These are phyloP conservation scores for Boletellus sp. DNA, from an alignment of 1,284 basidiomycete species.

Conservation along the genomic window DNA sequence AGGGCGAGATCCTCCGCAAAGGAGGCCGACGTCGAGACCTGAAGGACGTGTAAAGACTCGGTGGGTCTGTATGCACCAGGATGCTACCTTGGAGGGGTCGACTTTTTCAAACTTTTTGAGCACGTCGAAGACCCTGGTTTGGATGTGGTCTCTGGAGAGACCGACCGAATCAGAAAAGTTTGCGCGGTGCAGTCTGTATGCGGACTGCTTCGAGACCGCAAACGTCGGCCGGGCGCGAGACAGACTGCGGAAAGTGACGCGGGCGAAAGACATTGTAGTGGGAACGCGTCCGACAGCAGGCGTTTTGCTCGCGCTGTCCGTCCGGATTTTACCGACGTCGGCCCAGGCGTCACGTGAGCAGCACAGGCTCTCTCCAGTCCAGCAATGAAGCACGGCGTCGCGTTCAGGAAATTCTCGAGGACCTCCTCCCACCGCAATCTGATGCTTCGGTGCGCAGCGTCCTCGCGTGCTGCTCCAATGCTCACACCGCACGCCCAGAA, in stretches of 20 bases:
- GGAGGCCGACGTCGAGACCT: slow-evolving; percentile 75
- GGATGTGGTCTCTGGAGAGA: slow-evolving; percentile 75
- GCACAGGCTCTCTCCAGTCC: background rate
- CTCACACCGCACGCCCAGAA: slow-evolving; percentile 47
- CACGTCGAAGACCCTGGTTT: slow-evolving; percentile 82
- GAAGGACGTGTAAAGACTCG: slow-evolving; percentile 5
- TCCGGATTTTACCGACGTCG: slow-evolving; percentile 27
- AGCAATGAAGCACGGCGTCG: slow-evolving; percentile 75
- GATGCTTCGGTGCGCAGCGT: slow-evolving; percentile 70
- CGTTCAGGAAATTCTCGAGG: slow-evolving; percentile 84
- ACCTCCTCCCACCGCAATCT: slow-evolving; percentile 84
- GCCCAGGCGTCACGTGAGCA: background rate
- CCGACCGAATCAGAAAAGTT: slow-evolving; percentile 77
- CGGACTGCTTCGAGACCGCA: slow-evolving; percentile 30
- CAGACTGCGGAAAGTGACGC: slow-evolving; percentile 43
- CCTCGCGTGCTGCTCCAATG: background rate
- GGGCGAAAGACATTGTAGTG: slow-evolving; percentile 49
- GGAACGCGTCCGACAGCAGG: slow-evolving; percentile 16
- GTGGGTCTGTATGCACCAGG: background rate
- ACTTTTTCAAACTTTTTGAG: slow-evolving; percentile 97
- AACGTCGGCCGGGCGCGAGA: slow-evolving; percentile 37
- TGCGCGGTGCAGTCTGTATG: slow-evolving; percentile 41
- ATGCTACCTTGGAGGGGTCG: slow-evolving; percentile 71
- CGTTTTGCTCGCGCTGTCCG: background rate
- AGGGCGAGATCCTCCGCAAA: slow-evolving; percentile 91